These are phyloP conservation scores for Colletotrichum sp. DNA, from an alignment of 2,329 filamentous ascomycete species.

Conservation along the genomic window DNA sequence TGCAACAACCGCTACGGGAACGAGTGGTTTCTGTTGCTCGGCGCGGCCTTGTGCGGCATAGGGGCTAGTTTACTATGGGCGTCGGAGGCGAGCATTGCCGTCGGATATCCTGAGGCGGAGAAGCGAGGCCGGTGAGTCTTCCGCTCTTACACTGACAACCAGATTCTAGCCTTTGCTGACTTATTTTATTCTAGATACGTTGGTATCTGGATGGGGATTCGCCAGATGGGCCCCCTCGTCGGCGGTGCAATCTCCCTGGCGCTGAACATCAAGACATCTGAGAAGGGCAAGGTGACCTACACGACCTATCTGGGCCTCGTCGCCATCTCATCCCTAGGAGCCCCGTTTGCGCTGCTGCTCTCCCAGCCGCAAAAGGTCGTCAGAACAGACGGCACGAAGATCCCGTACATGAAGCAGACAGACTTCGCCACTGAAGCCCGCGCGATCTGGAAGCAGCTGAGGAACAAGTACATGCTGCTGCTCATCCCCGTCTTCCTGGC, in stretches of 20 bases:
- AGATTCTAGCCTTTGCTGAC: background rate
- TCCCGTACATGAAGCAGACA: conserved; percentile 25
- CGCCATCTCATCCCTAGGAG: conserved; percentile 50
- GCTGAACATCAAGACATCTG: conserved; percentile 43
- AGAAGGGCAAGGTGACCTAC: conserved; percentile 40
- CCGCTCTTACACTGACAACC: background rate
- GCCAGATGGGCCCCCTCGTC: conserved; percentile 34
- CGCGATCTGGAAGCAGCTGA: conserved; percentile 13
- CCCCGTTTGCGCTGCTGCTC: conserved; percentile 44
- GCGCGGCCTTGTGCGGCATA: conserved; percentile 43
- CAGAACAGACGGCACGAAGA: conserved; percentile 44
- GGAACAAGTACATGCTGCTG: conserved; percentile 13
- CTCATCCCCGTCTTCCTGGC: conserved; percentile 11
- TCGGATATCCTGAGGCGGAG: conserved; percentile 70
- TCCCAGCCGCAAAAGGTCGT: conserved; percentile 49
- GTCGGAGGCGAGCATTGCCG: conserved; percentile 40
- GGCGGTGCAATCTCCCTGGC: conserved; percentile 56
- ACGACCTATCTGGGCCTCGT: conserved; percentile 51
- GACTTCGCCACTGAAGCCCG: conserved; percentile 2
- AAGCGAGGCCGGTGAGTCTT: conserved; percentile 50
- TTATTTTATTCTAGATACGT: background rate
- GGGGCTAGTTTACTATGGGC: conserved; percentile 41
- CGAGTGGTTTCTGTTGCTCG: conserved; percentile 47
- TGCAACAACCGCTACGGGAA: conserved; percentile 47
- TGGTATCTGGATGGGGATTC: conserved; percentile 15